Percentiles rank a stretch among this genome's conserved stretches.
phyloP scores from a whole-genome alignment of 2,329 filamentous ascomycete genomes.

The Neofusicoccum kwambonambiense region DNA sequence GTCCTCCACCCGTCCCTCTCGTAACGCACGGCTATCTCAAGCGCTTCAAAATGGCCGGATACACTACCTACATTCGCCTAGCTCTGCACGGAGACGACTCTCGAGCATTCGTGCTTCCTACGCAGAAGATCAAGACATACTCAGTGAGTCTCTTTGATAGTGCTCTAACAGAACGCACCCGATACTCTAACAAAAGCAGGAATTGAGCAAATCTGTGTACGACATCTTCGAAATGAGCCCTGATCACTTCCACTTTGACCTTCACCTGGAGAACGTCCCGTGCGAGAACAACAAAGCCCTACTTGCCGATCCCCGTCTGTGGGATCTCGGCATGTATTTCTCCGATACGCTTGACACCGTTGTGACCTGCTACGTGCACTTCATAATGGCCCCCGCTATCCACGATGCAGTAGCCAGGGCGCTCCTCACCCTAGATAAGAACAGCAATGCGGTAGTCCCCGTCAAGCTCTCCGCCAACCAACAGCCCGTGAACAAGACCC shows the following conservation, averaged over 20 bases:
- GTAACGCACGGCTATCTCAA: too few relatives aligned
- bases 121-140: not conserved
- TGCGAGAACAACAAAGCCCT: not conserved
- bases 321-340: not conserved
- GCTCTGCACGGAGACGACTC: not conserved
- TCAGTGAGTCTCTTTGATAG: not conserved
- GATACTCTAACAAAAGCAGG: not conserved
- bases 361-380: not conserved
- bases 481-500: not conserved
- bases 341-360: not conserved
- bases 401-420: not conserved
- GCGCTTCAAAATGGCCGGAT: too few relatives aligned
- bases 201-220: not conserved
- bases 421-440: not conserved
- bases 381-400: not conserved
- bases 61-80: not conserved
- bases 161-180: not conserved
- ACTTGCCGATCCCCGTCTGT: not conserved
- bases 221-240: not conserved
- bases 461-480: not conserved
- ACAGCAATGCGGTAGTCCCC: not conserved
- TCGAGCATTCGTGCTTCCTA: not conserved
- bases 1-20: too few relatives aligned
- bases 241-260: not conserved
- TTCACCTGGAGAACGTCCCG: not conserved